Conservation (phyloP, 2,329 filamentous ascomycete species). For the Colletotrichum cordylinicola region DNA sequence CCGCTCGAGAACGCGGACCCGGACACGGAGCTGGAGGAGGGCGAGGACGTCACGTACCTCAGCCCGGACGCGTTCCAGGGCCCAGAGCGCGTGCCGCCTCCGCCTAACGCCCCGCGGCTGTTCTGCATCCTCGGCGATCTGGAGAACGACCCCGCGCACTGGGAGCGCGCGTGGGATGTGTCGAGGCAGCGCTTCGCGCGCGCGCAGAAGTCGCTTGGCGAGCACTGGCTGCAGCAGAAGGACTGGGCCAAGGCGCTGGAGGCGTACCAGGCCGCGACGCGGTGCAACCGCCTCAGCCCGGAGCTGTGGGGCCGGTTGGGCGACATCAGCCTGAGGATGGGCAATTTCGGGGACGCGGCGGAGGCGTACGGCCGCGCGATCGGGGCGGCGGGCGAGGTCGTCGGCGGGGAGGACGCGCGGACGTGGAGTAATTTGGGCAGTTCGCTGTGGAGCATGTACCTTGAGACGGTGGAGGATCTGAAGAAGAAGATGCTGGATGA, state of each 20-base stretch:
- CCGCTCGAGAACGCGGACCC: constrained; percentile 34
- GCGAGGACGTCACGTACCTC: constrained; percentile 59
- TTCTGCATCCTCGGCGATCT: constrained; percentile 96
- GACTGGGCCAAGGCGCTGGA: constrained; percentile 74
- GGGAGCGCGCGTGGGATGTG: constrained; percentile 86
- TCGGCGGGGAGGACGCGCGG: constrained; percentile 88
- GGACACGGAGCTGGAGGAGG: constrained; percentile 46
- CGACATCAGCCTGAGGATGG: constrained; percentile 82
- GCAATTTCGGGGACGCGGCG: constrained; percentile 78
- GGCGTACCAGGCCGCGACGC: constrained; percentile 79
- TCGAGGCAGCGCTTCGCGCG: constrained; percentile 82
- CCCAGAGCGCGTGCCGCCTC: constrained; percentile 71
- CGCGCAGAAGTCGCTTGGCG: constrained; percentile 86
- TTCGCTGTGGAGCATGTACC: constrained; percentile 75
- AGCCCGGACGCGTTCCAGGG: constrained; percentile 62
- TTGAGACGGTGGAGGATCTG: constrained; percentile 50
- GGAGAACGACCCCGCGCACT: constrained; percentile 75
- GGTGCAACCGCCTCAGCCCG: constrained; percentile 81
- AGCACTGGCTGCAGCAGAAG: constrained; percentile 72
- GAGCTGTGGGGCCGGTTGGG: constrained; percentile 90
- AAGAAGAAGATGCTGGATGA: constrained; percentile 23
- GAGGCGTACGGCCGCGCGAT: constrained; percentile 86
- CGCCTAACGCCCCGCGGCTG: constrained; percentile 82
- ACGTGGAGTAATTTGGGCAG: constrained; percentile 96
- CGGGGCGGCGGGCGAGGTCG: constrained; percentile 58